Conservation (phyloP, 352 stramenopile genomes). For the Globisporangium parvum region DNA sequence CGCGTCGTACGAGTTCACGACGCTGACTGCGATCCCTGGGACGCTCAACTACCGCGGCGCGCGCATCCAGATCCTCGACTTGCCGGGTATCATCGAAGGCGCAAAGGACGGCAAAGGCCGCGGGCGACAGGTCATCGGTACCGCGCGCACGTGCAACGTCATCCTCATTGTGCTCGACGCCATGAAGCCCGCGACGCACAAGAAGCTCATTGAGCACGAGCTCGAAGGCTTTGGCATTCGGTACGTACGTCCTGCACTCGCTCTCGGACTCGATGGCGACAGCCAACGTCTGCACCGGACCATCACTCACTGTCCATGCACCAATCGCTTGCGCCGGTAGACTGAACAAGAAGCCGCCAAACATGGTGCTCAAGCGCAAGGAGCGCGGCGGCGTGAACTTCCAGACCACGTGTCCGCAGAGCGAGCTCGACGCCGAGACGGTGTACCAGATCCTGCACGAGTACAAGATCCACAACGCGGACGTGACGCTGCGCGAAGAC, state of each 20-base stretch:
- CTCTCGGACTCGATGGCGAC: too few relatives aligned
- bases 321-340: too few relatives aligned
- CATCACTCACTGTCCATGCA: too few relatives aligned
- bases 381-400: conserved; percentile 97
- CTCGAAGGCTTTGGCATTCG: conserved; percentile 98
- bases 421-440: conserved; percentile 92
- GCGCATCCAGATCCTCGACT: conserved; percentile 85
- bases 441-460: conserved; percentile 95
- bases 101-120: conserved; percentile 97
- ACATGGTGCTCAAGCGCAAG: conserved; percentile 96
- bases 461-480: conserved; percentile 98
- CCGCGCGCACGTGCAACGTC: conserved; percentile 96
- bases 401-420: conserved; percentile 90
- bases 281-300: too few relatives aligned
- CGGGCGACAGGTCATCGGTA: conserved; percentile 96
- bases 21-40: conserved; percentile 97
- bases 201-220: conserved; percentile 98
- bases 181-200: conserved; percentile 96
- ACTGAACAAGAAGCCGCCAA: conserved; percentile 97
- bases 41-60: conserved; percentile 95
- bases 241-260: conserved; percentile 12
- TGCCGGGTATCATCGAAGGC: conserved; percentile 98
- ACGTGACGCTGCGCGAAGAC: conserved; percentile 95
- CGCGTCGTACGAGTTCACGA: conserved; percentile 99
- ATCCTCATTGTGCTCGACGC: conserved; percentile 98